Conservation (phyloP, 2,329 filamentous ascomycete species). For the Pyrenochaeta sp. region DNA sequence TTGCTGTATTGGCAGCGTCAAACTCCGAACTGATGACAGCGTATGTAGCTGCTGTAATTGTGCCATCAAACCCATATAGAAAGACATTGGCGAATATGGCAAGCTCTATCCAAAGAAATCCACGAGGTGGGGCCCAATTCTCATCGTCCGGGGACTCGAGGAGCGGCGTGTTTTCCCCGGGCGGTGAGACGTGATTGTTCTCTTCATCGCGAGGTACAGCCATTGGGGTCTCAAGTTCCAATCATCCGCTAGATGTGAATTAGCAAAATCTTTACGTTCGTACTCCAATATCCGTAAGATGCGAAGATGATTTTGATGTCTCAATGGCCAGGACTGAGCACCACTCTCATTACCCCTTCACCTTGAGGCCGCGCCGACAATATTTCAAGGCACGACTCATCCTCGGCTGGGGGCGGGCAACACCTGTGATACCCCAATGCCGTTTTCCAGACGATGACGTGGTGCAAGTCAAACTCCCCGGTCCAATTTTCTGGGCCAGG, state of each 20-base stretch:
- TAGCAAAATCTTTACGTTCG: too few relatives aligned
- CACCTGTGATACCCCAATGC: neutral
- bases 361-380: neutral
- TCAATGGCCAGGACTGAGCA: too few relatives aligned
- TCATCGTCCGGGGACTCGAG: constrained; percentile 24
- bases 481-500: neutral
- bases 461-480: neutral
- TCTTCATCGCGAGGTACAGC: neutral
- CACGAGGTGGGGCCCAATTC: constrained; percentile 27
- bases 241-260: too few relatives aligned
- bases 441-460: neutral
- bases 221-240: too few relatives aligned
- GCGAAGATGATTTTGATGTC: too few relatives aligned
- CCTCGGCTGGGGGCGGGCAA: neutral
- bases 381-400: neutral
- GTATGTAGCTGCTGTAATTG: constrained; percentile 56
- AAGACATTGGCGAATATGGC: constrained; percentile 73
- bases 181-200: neutral
- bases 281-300: too few relatives aligned
- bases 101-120: constrained; percentile 31
- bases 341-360: neutral
- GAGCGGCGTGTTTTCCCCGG: constrained; percentile 16
- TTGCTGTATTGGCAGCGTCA: constrained; percentile 55
- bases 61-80: constrained; percentile 62
- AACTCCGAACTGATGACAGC: constrained; percentile 54